Evolutionary conservation across 768 basidiomycete species (phyloP).

Genomic region (Scleroderma citrinum): DNA sequence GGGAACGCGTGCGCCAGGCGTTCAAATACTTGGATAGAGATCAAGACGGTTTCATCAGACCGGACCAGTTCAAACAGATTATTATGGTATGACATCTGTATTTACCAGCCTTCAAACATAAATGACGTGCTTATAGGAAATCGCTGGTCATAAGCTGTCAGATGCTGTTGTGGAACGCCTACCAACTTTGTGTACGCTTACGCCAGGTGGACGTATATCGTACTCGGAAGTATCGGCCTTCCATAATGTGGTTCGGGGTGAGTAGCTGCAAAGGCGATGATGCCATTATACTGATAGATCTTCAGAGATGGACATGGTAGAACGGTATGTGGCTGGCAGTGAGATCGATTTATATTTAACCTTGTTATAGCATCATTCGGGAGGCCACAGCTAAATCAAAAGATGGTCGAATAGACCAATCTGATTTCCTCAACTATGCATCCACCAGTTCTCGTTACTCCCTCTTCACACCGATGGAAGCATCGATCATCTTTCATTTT

Average conservation of each 20-base stretch:
- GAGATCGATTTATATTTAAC: slow-evolving; percentile 3
- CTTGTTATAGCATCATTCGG: slow-evolving; percentile 61
- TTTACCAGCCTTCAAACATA: neutral
- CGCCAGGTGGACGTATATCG: slow-evolving; percentile 84
- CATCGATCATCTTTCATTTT: slow-evolving; percentile 97
- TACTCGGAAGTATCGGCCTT: slow-evolving; percentile 97
- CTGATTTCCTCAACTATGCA: slow-evolving; percentile 91
- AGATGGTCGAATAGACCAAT: slow-evolving; percentile 92
- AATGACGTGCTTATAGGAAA: slow-evolving; percentile 52
- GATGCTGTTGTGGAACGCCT: slow-evolving; percentile 88
- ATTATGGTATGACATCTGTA: slow-evolving; percentile 55
- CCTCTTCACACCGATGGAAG: slow-evolving; percentile 96
- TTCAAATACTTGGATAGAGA: slow-evolving; percentile 89
- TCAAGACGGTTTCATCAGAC: slow-evolving; percentile 88
- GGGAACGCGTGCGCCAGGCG: slow-evolving; percentile 93
- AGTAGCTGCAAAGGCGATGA: slow-evolving; percentile 17
- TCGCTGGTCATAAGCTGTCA: slow-evolving; percentile 95
- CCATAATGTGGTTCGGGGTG: slow-evolving; percentile 91
- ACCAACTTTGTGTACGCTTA: slow-evolving; percentile 86
- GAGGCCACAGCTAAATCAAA: slow-evolving; percentile 87
- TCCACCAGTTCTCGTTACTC: slow-evolving; percentile 86
- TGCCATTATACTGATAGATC: slow-evolving; percentile 2
- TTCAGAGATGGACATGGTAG: slow-evolving; percentile 92
- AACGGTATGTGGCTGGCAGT: slow-evolving; percentile 46
- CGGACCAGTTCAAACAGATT: slow-evolving; percentile 92